Conservation (phyloP, 441 rosid species). For the Macaranga tanarius region DNA sequence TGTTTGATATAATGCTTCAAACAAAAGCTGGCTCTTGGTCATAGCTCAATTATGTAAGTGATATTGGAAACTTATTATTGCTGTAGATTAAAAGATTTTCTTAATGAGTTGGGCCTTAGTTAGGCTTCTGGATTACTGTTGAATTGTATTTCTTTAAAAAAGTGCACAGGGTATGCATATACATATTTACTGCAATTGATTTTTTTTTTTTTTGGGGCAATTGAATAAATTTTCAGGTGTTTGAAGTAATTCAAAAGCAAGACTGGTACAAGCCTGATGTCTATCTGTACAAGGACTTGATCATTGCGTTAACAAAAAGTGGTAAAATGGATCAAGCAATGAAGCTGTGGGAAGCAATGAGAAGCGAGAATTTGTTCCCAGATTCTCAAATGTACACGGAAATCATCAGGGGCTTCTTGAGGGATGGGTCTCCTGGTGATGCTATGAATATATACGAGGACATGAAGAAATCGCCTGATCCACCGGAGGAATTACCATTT, state of each 20-base stretch:
- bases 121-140: not conserved
- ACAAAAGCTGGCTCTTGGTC: slow-evolving; percentile 14
- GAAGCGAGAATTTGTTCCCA: slow-evolving; percentile 70
- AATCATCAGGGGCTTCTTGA: slow-evolving; percentile 77
- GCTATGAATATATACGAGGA: slow-evolving; percentile 97
- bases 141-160: not conserved
- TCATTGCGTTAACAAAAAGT: slow-evolving; percentile 60
- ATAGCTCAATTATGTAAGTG: not conserved
- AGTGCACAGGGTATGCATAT: not conserved
- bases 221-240: slow-evolving; percentile 46
- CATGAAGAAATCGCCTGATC: slow-evolving; percentile 94
- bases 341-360: slow-evolving; percentile 74
- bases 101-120: not conserved
- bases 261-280: slow-evolving; percentile 90
- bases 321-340: slow-evolving; percentile 86
- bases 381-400: slow-evolving; percentile 92
- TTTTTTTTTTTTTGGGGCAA: not conserved
- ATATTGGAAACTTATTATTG: not conserved
- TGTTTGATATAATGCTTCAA: slow-evolving; percentile 54
- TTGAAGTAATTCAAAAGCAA: slow-evolving; percentile 69
- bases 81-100: not conserved
- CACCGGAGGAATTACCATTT: slow-evolving; percentile 89
- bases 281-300: slow-evolving; percentile 82
- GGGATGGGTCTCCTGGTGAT: slow-evolving; percentile 88
- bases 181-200: not conserved